Percentiles rank a stretch among this genome's conserved stretches.
Conservation (phyloP, 768 basidiomycete species). For the Auriculariales sp. region DNA sequence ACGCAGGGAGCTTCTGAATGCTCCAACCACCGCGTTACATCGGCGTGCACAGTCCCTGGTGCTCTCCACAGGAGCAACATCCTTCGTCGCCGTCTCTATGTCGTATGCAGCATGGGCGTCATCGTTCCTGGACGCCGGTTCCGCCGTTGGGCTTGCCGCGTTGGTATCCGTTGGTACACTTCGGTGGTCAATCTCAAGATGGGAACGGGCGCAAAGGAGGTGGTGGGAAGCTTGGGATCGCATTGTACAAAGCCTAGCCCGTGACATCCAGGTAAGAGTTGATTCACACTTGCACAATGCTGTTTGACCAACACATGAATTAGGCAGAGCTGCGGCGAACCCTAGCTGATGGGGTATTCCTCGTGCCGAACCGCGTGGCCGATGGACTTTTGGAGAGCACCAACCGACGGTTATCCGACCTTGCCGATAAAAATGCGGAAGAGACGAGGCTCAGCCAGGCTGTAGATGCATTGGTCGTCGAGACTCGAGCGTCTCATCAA, state of each 20-base stretch:
- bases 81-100: conserved; percentile 33
- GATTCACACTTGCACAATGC: background rate
- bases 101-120: conserved; percentile 46
- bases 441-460: too few species aligned
- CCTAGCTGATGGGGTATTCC: background rate
- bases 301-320: background rate
- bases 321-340: background rate
- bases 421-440: too few species aligned
- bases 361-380: background rate
- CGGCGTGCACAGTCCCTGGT: conserved; percentile 45
- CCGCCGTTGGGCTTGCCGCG: conserved; percentile 44
- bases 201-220: conserved; percentile 49
- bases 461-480: too few species aligned
- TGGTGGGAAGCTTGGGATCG: conserved; percentile 60
- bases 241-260: conserved; percentile 43
- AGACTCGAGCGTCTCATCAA: too few species aligned
- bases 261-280: conserved; percentile 44
- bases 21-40: conserved; percentile 47
- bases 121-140: conserved; percentile 37
- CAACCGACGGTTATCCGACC: too few species aligned
- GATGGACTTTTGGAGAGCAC: background rate
- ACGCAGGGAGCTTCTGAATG: conserved; percentile 37
- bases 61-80: conserved; percentile 32
- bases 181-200: conserved; percentile 48
- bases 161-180: conserved; percentile 34